Evolutionary conservation across 768 basidiomycete genomes (phyloP).

Genomic region (Lentinula boryana): DNA sequence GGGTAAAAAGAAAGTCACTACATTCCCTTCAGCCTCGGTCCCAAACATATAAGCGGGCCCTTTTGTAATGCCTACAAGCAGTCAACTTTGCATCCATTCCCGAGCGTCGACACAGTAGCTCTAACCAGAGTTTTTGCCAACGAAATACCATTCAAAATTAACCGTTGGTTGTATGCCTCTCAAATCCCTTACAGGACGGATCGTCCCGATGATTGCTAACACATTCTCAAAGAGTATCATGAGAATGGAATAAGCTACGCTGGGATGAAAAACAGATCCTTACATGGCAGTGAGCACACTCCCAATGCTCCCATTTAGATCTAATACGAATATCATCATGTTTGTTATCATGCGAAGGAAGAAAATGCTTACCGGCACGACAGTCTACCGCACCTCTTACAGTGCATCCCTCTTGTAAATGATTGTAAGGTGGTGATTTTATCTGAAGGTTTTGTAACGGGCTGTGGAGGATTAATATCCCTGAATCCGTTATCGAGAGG

Average conservation of each 20-base stretch:
- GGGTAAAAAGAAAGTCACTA: constrained; percentile 48
- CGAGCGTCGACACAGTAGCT: neutral
- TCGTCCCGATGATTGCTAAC: constrained; percentile 16
- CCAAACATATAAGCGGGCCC: constrained; percentile 16
- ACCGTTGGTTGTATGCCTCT: neutral
- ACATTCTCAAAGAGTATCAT: constrained; percentile 13
- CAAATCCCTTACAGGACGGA: constrained; percentile 26
- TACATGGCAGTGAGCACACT: constrained; percentile 61
- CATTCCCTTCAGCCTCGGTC: constrained; percentile 17
- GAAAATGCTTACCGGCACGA: constrained; percentile 54
- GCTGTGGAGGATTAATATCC: constrained; percentile 31
- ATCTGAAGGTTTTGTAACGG: constrained; percentile 17
- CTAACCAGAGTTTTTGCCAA: neutral
- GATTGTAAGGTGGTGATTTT: constrained; percentile 46
- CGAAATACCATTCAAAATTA: neutral
- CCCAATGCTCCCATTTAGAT: constrained; percentile 70
- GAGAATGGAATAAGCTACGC: neutral
- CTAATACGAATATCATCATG: constrained; percentile 28
- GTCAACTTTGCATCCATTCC: neutral
- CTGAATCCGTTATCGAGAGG: constrained; percentile 26
- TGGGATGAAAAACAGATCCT: neutral
- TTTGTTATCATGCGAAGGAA: neutral
- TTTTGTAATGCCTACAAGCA: constrained; percentile 23
- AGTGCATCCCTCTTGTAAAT: constrained; percentile 67
- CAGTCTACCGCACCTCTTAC: constrained; percentile 60